Evolutionary conservation across 164 flowering plant genomes (phyloP).

Genomic region (Echeveria elegans): DNA sequence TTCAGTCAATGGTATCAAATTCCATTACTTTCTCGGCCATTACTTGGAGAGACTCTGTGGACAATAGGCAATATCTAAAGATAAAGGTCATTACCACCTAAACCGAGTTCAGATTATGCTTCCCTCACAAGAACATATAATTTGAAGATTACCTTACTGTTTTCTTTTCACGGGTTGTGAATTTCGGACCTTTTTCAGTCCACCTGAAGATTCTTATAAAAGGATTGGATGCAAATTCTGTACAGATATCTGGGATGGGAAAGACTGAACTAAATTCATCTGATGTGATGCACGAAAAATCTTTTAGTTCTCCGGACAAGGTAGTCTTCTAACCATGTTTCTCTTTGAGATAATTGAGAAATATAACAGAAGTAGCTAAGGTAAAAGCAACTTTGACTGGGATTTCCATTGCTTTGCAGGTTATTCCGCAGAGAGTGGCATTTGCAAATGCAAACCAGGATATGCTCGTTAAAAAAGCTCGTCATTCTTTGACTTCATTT

Average conservation of each 20-base stretch:
- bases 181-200: constrained; percentile 49
- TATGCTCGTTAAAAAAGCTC: constrained; percentile 39
- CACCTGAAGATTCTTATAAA: constrained; percentile 41
- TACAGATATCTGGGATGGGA: constrained; percentile 28
- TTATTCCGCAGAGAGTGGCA: constrained; percentile 27
- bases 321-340: constrained; percentile 31
- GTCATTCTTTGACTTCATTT: constrained; percentile 59
- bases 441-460: constrained; percentile 34
- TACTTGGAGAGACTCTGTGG: constrained; percentile 35
- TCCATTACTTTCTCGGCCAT: constrained; percentile 68
- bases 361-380: too few relatives aligned
- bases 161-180: constrained; percentile 43
- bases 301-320: constrained; percentile 60
- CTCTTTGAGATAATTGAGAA: too few relatives aligned
- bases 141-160: too few relatives aligned
- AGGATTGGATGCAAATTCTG: constrained; percentile 38
- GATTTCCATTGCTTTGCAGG: constrained; percentile 24
- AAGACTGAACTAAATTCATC: constrained; percentile 48
- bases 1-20: constrained; percentile 27
- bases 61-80: constrained; percentile 32
- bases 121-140: too few relatives aligned
- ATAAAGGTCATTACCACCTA: constrained; percentile 47
- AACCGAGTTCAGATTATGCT: too few relatives aligned
- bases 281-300: constrained; percentile 74
- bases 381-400: too few relatives aligned